phyloP scores from a whole-genome alignment of 2,329 filamentous ascomycete genomes.

The Pseudogymnoascus pannorum region DNA sequence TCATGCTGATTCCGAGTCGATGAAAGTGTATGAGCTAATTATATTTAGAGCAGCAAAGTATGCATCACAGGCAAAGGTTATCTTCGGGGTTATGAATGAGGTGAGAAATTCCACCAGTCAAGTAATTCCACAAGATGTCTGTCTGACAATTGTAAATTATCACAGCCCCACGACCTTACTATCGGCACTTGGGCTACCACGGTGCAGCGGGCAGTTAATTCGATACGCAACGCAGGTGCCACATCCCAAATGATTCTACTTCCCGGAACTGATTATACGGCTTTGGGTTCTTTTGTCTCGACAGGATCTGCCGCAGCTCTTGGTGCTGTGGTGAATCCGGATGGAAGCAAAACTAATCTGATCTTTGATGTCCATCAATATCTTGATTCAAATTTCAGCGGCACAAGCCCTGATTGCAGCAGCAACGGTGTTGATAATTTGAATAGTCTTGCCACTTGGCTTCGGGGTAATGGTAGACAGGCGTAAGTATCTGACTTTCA shows the following conservation, averaged over 20 bases:
- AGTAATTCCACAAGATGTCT: conserved; percentile 37
- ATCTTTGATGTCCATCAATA: conserved; percentile 55
- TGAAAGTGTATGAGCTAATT: not conserved
- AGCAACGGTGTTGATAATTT: conserved; percentile 45
- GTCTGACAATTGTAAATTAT: not conserved
- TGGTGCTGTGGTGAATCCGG: conserved; percentile 47
- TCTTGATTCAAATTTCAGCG: conserved; percentile 51
- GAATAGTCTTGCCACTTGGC: conserved; percentile 37
- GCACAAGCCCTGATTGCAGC: conserved; percentile 43
- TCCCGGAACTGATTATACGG: conserved; percentile 53
- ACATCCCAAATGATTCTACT: conserved; percentile 56
- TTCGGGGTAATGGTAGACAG: conserved; percentile 40
- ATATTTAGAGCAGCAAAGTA: conserved; percentile 45
- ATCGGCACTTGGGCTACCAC: conserved; percentile 50
- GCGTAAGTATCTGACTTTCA: conserved; percentile 29
- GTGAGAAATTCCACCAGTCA: conserved; percentile 27
- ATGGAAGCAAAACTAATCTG: conserved; percentile 46
- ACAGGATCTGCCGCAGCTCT: conserved; percentile 45
- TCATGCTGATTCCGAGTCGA: not conserved
- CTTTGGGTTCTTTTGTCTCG: conserved; percentile 41
- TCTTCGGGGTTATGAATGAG: conserved; percentile 64
- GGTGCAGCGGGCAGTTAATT: conserved; percentile 54
- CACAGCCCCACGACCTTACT: conserved; percentile 12
- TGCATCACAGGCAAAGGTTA: conserved; percentile 40
- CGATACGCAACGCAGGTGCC: conserved; percentile 56